Conservation (phyloP, 192 early-diverging fungal species). For the Backusella liffmaniae region DNA sequence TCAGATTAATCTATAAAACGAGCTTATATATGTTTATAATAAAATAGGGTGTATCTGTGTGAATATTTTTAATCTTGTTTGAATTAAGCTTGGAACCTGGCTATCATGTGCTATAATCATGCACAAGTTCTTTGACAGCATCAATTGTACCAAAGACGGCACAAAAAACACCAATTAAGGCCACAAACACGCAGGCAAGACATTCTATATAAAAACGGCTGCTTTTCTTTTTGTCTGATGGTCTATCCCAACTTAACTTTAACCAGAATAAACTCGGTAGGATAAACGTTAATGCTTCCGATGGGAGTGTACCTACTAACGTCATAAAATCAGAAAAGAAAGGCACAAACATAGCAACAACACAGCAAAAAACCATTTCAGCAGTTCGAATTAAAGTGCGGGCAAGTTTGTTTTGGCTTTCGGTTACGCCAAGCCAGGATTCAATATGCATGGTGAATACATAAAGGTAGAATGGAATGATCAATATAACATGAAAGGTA, state of each 20-base stretch:
- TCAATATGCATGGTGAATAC: conserved; percentile 76
- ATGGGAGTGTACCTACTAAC: conserved; percentile 71
- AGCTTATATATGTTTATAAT: background rate
- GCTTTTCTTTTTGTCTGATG: background rate
- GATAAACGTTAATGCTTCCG: conserved; percentile 72
- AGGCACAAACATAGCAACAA: conserved; percentile 66
- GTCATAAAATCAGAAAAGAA: conserved; percentile 78
- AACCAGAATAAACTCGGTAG: conserved; percentile 76
- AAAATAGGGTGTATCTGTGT: background rate
- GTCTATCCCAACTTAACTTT: conserved; percentile 56
- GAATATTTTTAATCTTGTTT: background rate
- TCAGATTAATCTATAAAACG: background rate
- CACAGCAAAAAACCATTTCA: conserved; percentile 52
- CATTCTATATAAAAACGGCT: conserved; percentile 31
- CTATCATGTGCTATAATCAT: conserved; percentile 5
- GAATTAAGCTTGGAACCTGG: background rate
- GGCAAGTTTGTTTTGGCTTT: background rate
- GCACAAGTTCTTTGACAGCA: conserved; percentile 54
- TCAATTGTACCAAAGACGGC: conserved; percentile 63
- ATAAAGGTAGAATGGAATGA: conserved; percentile 72
- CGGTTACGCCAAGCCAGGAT: conserved; percentile 39
- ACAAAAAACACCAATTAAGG: conserved; percentile 57
- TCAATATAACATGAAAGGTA: conserved; percentile 76
- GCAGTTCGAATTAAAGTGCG: conserved; percentile 52
- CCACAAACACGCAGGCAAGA: conserved; percentile 46